These are phyloP conservation scores for Penicillium daleae DNA, from an alignment of 495 filamentous ascomycete genomes.

Conservation along the genomic window DNA sequence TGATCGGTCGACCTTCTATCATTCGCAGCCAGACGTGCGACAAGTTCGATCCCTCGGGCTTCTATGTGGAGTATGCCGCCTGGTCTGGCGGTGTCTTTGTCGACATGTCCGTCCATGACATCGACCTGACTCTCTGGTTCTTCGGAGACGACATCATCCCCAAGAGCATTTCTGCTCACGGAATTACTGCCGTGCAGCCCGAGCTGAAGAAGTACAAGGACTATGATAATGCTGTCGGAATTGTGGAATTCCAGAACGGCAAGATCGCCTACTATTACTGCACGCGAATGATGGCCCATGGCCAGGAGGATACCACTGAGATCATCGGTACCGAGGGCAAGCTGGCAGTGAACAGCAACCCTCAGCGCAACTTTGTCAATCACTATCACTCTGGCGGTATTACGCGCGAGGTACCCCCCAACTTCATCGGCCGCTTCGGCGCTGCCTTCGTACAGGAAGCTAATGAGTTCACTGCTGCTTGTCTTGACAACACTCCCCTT, in stretches of 20 bases:
- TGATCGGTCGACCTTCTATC: slow-evolving; percentile 55
- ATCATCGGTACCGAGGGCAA: slow-evolving; percentile 67
- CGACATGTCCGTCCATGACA: slow-evolving; percentile 62
- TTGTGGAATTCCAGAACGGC: slow-evolving; percentile 65
- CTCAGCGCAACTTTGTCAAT: slow-evolving; percentile 53
- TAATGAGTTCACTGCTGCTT: slow-evolving; percentile 58
- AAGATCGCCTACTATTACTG: slow-evolving; percentile 65
- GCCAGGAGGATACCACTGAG: slow-evolving; percentile 67
- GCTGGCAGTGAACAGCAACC: slow-evolving; percentile 57
- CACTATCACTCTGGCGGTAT: slow-evolving; percentile 50
- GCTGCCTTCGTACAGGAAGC: slow-evolving; percentile 59
- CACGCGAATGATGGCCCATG: slow-evolving; percentile 64
- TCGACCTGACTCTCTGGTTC: slow-evolving; percentile 62
- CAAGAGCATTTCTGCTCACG: slow-evolving; percentile 55
- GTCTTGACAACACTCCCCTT: slow-evolving; percentile 54
- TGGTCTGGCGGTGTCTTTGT: slow-evolving; percentile 65
- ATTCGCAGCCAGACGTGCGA: slow-evolving; percentile 63
- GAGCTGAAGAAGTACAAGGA: slow-evolving; percentile 62
- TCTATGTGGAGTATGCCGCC: slow-evolving; percentile 60
- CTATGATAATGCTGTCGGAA: slow-evolving; percentile 64
- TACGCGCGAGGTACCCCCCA: slow-evolving; percentile 51
- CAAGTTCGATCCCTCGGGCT: slow-evolving; percentile 56
- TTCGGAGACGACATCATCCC: slow-evolving; percentile 52
- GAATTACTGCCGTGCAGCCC: slow-evolving; percentile 64
- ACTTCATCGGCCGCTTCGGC: slow-evolving; percentile 60